Percentiles rank a stretch among this genome's conserved stretches.
Evolutionary conservation across 805 yeast species (phyloP).

Genomic region (Candida anglica): DNA sequence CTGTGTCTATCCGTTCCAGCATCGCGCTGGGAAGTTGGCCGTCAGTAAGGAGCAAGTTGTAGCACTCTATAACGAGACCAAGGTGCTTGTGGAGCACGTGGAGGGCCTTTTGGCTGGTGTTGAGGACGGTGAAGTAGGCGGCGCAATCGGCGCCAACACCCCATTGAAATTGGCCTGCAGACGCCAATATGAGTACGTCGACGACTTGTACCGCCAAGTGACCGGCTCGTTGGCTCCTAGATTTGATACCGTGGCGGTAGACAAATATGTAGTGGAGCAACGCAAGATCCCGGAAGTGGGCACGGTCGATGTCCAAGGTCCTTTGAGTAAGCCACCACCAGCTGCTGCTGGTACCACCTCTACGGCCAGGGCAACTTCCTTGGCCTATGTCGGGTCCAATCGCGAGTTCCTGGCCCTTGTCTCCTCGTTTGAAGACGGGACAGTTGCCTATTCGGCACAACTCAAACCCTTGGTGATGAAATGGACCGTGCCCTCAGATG

Average conservation of each 20-base stretch:
- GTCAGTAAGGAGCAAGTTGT: constrained; percentile 11
- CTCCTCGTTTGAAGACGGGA: too few relatives aligned
- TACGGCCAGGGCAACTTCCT: constrained; percentile 3
- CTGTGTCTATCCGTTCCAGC: constrained; percentile 26
- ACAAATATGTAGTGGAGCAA: neutral
- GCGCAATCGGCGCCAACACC: constrained; percentile 5
- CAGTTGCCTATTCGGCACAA: too few relatives aligned
- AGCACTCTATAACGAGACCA: constrained; percentile 11
- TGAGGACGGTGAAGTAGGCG: too few relatives aligned
- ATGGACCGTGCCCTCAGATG: constrained; percentile 3
- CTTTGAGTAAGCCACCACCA: too few relatives aligned
- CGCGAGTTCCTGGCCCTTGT: constrained; percentile 4
- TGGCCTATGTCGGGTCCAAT: constrained; percentile 14
- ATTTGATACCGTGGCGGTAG: neutral
- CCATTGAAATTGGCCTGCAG: constrained; percentile 10
- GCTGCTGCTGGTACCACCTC: neutral
- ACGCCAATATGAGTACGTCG: constrained; percentile 15
- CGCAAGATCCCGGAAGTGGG: too few relatives aligned
- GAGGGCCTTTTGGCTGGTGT: too few relatives aligned
- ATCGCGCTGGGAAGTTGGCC: constrained; percentile 12
- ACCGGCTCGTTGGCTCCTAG: constrained; percentile 1
- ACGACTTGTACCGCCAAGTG: constrained; percentile 10
- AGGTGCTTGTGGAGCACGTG: constrained; percentile 8
- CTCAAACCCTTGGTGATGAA: constrained; percentile 26
- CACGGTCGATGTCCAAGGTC: too few relatives aligned